Evolutionary conservation across 345 rosid genomes (phyloP), one percentile per base, ranked within the genome.

Genomic region (Pugionium dolabratum): DNA sequence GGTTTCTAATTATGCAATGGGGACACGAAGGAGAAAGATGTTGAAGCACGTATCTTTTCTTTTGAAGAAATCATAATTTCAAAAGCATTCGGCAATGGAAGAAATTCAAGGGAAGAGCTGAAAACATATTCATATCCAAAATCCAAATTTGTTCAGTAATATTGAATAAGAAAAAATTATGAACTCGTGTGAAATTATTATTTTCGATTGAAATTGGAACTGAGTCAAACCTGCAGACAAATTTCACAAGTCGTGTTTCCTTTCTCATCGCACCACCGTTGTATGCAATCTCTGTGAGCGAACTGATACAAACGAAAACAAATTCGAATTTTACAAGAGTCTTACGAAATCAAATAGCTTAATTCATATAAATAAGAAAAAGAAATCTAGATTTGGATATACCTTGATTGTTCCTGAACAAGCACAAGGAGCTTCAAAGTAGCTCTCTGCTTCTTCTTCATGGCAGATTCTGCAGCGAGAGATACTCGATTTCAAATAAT

Each of bases 201-300:
- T 18, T 18, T 18, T 18, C 18, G 18, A 18, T 18, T 18, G 18
- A 18, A 18, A 18, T 18, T 18, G 18, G 18, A 18, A 18, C 18
- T 18, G 18, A 18, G 18, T 18, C 18, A 18, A 2, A 94, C 97
- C 97, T 90, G 92, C 31, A 94, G 93, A 75, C 97, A 94, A 25
- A 94, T 87, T 84, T 94, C 99, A 59, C 97, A 94, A 59, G 76
- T 84, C 7, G 93, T 88, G 81, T 82, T 88, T 49, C 99, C 97
- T 80, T 94, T 94, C 84, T 90, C 96, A 64, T 94, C 42, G n/a
- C 97, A 90, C 99, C 99, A 94, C 65, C 95, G 83, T 89, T 94
- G 97, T 78, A 90, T 87, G 54, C 99, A 90, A 72, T 85, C 87
- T 79, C 97, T 88, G 59, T 90, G 78, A 27, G 73, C 78, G 34